These are phyloP conservation scores for Mycena galopus DNA, from an alignment of 768 basidiomycete genomes.

Conservation along the genomic window DNA sequence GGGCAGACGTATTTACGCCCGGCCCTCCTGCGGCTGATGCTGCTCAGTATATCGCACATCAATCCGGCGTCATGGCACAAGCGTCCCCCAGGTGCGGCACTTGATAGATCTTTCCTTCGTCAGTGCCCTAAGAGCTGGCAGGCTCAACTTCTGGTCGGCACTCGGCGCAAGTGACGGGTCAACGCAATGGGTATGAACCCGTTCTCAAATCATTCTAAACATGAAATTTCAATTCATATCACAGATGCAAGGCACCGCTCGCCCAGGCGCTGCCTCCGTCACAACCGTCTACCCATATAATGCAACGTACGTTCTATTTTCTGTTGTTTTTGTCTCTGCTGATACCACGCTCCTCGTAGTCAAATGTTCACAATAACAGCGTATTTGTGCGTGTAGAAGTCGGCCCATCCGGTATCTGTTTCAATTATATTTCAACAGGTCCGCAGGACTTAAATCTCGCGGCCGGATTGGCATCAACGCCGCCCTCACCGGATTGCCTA, in stretches of 20 bases:
- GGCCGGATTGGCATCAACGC: constrained; percentile 57
- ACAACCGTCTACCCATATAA: constrained; percentile 52
- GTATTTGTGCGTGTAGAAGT: constrained; percentile 47
- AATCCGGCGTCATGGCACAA: constrained; percentile 55
- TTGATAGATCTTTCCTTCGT: neutral
- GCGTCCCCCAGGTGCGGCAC: constrained; percentile 52
- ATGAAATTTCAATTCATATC: neutral
- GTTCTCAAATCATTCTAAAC: neutral
- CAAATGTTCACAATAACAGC: constrained; percentile 59
- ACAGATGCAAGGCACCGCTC: constrained; percentile 59
- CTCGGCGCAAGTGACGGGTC: constrained; percentile 47
- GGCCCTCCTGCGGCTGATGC: constrained; percentile 55
- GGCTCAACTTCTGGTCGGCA: constrained; percentile 56
- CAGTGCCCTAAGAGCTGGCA: neutral
- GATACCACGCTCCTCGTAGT: constrained; percentile 25
- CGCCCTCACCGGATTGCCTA: constrained; percentile 45
- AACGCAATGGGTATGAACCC: constrained; percentile 45
- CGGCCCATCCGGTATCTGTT: neutral
- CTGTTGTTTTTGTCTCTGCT: neutral
- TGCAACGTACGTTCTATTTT: constrained; percentile 19
- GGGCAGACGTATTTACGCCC: constrained; percentile 53
- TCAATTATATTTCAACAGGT: constrained; percentile 38
- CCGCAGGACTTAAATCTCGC: constrained; percentile 55
- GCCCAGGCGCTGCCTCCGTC: constrained; percentile 54
- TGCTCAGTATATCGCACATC: constrained; percentile 51